These are phyloP conservation scores for Solanum tacnaense DNA, from an alignment of 257 asterid genomes.

Conservation along the genomic window DNA sequence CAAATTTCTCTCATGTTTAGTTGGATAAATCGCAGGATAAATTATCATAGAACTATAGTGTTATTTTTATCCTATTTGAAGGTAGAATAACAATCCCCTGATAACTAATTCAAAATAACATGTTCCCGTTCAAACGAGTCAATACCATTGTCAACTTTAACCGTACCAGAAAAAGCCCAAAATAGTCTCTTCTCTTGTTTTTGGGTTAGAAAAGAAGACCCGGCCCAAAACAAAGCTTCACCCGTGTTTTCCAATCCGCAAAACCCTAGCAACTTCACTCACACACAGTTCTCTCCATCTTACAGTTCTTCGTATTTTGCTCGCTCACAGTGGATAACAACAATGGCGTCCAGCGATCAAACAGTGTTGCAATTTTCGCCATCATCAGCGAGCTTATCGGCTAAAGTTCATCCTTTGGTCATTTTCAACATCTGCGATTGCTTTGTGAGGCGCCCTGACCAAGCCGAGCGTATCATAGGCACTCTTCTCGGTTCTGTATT, in stretches of 20 bases:
- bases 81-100: background rate
- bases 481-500: conserved; percentile 90
- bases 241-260: background rate
- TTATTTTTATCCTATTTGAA: no score
- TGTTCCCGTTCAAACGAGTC: background rate
- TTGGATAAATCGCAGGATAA: background rate
- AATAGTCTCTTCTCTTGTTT: background rate
- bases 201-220: background rate
- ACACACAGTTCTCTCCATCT: background rate
- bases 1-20: background rate
- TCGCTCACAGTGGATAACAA: background rate
- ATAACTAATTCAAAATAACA: background rate
- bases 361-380: conserved; percentile 55
- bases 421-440: conserved; percentile 73
- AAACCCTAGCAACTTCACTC: background rate
- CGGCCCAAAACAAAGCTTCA: background rate
- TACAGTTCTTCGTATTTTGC: background rate
- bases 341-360: conserved; percentile 42
- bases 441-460: conserved; percentile 86
- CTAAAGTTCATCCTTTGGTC: conserved; percentile 73
- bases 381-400: conserved; percentile 43
- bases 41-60: no score
- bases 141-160: background rate
- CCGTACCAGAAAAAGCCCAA: background rate
- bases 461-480: conserved; percentile 82